Percentiles rank a stretch among this genome's conserved stretches.
Evolutionary conservation across 805 yeast species (phyloP).

Genomic region (Teunomyces kruisii): DNA sequence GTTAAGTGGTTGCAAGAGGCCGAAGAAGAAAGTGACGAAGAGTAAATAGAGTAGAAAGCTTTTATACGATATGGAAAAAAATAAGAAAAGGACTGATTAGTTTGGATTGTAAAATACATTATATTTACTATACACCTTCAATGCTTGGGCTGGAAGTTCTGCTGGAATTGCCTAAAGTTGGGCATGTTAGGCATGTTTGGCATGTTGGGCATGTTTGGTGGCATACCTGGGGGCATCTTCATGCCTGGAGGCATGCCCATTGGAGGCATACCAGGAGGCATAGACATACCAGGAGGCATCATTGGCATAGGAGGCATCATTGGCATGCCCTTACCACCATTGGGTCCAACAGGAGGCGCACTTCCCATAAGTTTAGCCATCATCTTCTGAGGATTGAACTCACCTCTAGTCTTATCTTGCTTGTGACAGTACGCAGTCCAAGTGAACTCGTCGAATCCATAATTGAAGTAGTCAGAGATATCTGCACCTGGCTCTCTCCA

Average conservation of each 20-base stretch:
- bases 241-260: conserved; percentile 6
- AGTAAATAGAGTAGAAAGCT: conserved; percentile 30
- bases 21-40: conserved; percentile 75
- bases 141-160: conserved; percentile 3
- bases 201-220: conserved; percentile 19
- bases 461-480: conserved; percentile 90
- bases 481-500: conserved; percentile 99
- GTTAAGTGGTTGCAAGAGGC: conserved; percentile 94
- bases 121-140: conserved; percentile 3
- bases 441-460: conserved; percentile 93
- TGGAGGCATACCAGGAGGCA: conserved; percentile 13
- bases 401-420: conserved; percentile 78
- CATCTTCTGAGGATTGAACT: conserved; percentile 78
- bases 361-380: conserved; percentile 58
- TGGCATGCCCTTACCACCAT: conserved; percentile 11
- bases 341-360: conserved; percentile 20
- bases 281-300: conserved; percentile 17
- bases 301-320: conserved; percentile 26
- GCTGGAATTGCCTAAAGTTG: conserved; percentile 7
- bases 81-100: not conserved
- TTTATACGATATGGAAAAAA: not conserved
- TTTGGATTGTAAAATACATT: not conserved
- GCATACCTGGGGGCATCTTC: conserved; percentile 15
- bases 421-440: conserved; percentile 92
- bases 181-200: conserved; percentile 25